Conservation (phyloP, 1,139 yeast genomes). For the Taphrina sp. region DNA sequence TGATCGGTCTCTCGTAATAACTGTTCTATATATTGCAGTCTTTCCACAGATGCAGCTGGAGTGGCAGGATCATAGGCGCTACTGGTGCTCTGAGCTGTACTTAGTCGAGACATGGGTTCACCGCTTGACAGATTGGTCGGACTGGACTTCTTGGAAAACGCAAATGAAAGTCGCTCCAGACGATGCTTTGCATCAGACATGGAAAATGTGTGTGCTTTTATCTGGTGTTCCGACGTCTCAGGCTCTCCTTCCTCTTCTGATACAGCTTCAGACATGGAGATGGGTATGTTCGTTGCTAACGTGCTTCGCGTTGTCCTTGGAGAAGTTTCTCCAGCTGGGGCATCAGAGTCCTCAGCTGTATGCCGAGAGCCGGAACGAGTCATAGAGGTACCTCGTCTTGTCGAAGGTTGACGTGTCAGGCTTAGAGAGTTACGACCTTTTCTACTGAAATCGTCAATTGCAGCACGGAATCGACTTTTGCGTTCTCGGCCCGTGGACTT, state of each 20-base stretch:
- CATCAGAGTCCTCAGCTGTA: background rate
- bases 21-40: slow-evolving; percentile 17
- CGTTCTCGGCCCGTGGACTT: slow-evolving; percentile 9
- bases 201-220: slow-evolving; percentile 14
- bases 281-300: background rate
- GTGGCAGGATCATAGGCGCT: background rate
- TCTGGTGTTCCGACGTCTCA: slow-evolving; percentile 9
- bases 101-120: background rate
- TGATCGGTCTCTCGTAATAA: slow-evolving; percentile 19
- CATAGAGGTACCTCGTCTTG: slow-evolving; percentile 8
- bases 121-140: slow-evolving; percentile 3
- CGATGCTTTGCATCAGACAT: slow-evolving; percentile 28
- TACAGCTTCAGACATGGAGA: slow-evolving; percentile 25
- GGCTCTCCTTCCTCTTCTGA: slow-evolving; percentile 28
- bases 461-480: slow-evolving; percentile 26
- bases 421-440: slow-evolving; percentile 16
- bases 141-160: slow-evolving; percentile 1
- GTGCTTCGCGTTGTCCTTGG: background rate
- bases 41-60: slow-evolving; percentile 17
- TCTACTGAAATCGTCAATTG: slow-evolving; percentile 24
- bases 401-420: slow-evolving; percentile 8
- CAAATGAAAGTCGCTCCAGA: slow-evolving; percentile 24
- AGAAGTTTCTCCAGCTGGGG: background rate
- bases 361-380: background rate
- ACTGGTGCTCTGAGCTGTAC: background rate